These are phyloP conservation scores for Hypoxylon trugodes DNA, from an alignment of 495 filamentous ascomycete species.

Conservation along the genomic window DNA sequence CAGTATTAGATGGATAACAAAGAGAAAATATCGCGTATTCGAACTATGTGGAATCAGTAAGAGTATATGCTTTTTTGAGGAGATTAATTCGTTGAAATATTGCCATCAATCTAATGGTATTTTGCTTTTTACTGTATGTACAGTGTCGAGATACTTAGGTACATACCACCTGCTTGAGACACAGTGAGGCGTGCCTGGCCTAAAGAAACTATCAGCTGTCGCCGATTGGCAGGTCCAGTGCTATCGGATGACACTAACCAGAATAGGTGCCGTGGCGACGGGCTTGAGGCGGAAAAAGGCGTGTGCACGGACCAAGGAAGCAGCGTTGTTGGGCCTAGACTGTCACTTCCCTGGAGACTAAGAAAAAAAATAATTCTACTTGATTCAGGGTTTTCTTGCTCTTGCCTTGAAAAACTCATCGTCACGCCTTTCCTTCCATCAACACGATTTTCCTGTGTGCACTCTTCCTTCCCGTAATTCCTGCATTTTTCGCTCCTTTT, in stretches of 20 bases:
- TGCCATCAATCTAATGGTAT: not conserved
- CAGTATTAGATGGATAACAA: not conserved
- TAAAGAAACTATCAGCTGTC: too few relatives aligned
- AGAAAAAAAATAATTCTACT: conserved; percentile 31
- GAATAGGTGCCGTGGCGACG: not conserved
- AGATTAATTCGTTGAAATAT: not conserved
- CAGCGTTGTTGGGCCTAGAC: conserved; percentile 29
- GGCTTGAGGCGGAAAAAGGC: conserved; percentile 18
- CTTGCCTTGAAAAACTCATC: conserved; percentile 36
- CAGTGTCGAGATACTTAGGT: too few relatives aligned
- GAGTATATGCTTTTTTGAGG: not conserved
- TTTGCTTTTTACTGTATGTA: too few relatives aligned
- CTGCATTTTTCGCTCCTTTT: conserved; percentile 39
- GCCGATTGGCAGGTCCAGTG: too few relatives aligned
- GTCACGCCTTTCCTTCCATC: conserved; percentile 25
- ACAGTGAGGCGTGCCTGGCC: too few relatives aligned
- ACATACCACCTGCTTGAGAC: too few relatives aligned
- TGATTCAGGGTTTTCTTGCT: conserved; percentile 27
- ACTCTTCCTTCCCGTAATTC: not conserved
- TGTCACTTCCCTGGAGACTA: conserved; percentile 28
- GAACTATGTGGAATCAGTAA: not conserved
- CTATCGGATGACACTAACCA: too few relatives aligned
- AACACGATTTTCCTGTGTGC: conserved; percentile 16
- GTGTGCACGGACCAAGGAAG: conserved; percentile 14
- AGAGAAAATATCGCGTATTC: not conserved